A percentile compares a stretch with the other conserved stretches of the same genome.
Conservation (phyloP, 306 rosid species). For the Malus orientalis region DNA sequence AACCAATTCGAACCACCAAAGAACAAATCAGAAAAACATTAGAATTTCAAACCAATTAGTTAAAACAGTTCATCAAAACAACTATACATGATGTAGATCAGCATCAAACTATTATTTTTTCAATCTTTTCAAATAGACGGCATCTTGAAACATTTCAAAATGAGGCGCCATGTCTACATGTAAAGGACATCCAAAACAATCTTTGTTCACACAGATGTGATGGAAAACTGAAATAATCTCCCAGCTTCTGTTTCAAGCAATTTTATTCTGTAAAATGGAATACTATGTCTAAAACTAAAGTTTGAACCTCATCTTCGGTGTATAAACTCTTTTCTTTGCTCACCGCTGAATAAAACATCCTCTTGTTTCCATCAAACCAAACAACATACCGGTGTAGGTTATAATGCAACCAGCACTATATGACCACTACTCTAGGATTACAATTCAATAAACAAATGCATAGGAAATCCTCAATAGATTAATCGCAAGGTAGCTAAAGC, state of each 20-base stretch:
- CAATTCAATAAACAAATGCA: too few relatives aligned
- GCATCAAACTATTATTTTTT: neutral
- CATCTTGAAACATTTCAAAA: neutral
- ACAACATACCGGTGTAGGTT: too few relatives aligned
- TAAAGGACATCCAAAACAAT: neutral
- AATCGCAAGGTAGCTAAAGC: too few relatives aligned
- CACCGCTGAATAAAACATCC: too few relatives aligned
- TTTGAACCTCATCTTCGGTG: too few relatives aligned
- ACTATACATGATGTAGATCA: neutral
- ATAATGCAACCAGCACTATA: too few relatives aligned
- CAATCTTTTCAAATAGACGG: neutral
- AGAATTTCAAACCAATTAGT: conserved; percentile 1
- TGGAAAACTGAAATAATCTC: neutral
- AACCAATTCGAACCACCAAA: conserved; percentile 53
- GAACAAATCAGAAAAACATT: neutral
- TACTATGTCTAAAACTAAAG: too few relatives aligned
- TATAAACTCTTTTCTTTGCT: too few relatives aligned
- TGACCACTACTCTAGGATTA: too few relatives aligned
- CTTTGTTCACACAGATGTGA: neutral
- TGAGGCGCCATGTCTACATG: neutral
- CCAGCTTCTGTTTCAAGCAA: neutral
- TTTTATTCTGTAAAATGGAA: neutral
- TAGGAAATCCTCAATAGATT: too few relatives aligned
- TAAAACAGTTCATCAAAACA: neutral
- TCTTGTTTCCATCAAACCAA: too few relatives aligned